Percentiles rank a stretch among this genome's conserved stretches.
Evolutionary conservation across 176 grass and related monocot species (phyloP).

Genomic region (Oryza coarctata): DNA sequence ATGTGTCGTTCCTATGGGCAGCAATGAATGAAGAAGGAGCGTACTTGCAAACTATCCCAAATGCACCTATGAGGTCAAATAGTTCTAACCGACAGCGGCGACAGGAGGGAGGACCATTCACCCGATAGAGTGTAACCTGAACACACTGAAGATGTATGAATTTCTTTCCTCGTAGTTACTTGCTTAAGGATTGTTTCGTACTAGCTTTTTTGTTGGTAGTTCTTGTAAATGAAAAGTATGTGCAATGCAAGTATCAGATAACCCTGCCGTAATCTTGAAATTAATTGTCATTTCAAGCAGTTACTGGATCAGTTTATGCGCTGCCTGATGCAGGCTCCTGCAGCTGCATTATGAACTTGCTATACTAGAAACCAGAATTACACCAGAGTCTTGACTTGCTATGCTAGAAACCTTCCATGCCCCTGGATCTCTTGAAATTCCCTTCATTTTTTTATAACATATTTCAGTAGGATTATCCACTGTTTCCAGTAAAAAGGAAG

Average conservation of each 20-base stretch:
- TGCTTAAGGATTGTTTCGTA: neutral
- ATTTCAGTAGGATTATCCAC: neutral
- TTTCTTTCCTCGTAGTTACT: neutral
- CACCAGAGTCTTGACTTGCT: too few relatives aligned
- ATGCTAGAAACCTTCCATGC: neutral
- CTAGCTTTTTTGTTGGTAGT: neutral
- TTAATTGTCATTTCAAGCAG: neutral
- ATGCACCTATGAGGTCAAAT: conserved; percentile 33
- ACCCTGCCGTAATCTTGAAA: neutral
- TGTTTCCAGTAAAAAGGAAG: neutral
- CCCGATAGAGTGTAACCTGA: neutral
- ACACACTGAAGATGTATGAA: neutral
- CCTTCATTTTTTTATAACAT: neutral
- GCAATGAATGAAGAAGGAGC: conserved; percentile 66
- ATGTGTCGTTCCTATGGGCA: conserved; percentile 11
- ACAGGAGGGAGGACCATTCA: conserved; percentile 13
- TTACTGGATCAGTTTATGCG: neutral
- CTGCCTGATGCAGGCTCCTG: neutral
- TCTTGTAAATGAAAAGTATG: neutral
- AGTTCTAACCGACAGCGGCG: conserved; percentile 12
- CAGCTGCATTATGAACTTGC: neutral
- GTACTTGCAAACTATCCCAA: conserved; percentile 50
- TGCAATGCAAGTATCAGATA: neutral
- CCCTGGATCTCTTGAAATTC: neutral
- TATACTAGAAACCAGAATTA: too few relatives aligned